Evolutionary conservation across 768 basidiomycete genomes (phyloP), one percentile per base, ranked within the genome.

Genomic region (Russula olivacea): DNA sequence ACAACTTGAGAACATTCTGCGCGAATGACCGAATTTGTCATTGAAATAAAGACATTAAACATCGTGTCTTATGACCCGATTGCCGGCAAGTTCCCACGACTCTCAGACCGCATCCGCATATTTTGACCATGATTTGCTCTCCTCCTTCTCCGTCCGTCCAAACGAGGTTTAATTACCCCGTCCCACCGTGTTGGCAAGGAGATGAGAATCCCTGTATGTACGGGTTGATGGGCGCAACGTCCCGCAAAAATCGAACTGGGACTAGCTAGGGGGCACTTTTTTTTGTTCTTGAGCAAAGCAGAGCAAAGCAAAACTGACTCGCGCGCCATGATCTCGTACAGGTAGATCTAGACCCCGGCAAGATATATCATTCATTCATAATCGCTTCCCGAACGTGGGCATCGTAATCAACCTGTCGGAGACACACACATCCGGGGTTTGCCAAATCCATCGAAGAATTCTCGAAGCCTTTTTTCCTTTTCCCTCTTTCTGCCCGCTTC

Each of bases 111-210:
- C 28, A 28, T 2, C 28, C 28, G 28, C 28, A 28, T 2, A 2
- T 28, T 58, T 14, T 5, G 32, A 19, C 23, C 12, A 15, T 36
- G 28, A 34, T 43, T 28, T 25, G 12, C 34, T 53, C 8, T 11
- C 36, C 4, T 10, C 10, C 49, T 19, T 34, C 45, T 36, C 51
- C 56, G 40, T 34, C 52, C 19, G 52, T 55, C 58, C 62, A 34
- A 63, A 63, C 62, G 49, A 49, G 62, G 62, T 43, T 59, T 59
- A 63, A 63, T 63, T 63, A 54, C 53, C 49, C 41, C 28, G 2
- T 4, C 28, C 28, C 43, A 25, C n/a, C 28, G 47, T 59, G 62
- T 63, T 63, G 62, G 58, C 62, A 63, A 59, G 58, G 62, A 17
- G 58, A 63, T 59, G 47, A 25, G 28, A 51, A 12, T 15, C n/a